Percentiles rank a stretch among this genome's conserved stretches.
These are phyloP conservation scores for Russula sp. DNA, from an alignment of 768 basidiomycete genomes.

Conservation along the genomic window DNA sequence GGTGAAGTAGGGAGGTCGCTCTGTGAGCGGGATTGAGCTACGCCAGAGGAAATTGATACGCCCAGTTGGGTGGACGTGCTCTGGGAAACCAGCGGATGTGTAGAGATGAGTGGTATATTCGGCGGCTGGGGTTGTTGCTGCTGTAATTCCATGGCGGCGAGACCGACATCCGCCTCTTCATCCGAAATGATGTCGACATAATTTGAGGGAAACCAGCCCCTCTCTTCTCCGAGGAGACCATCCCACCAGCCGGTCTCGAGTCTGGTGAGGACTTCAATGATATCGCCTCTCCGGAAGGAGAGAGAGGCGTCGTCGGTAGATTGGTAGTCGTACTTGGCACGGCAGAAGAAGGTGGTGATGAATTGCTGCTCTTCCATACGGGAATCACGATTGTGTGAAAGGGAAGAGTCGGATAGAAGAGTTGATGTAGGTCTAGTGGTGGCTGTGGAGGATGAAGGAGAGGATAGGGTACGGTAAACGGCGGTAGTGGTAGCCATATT, in stretches of 20 bases:
- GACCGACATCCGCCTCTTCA: constrained; percentile 68
- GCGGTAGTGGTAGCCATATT: constrained; percentile 8
- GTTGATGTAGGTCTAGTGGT: constrained; percentile 2
- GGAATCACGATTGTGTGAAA: not conserved
- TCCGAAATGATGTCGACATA: constrained; percentile 79
- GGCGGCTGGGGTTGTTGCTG: constrained; percentile 4
- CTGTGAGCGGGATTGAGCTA: constrained; percentile 26
- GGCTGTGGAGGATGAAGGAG: not conserved
- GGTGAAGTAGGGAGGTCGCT: constrained; percentile 53
- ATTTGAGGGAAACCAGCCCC: constrained; percentile 98
- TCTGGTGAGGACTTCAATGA: constrained; percentile 90
- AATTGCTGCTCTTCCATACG: constrained; percentile 46
- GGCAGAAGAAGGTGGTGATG: constrained; percentile 74
- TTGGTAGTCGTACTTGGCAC: constrained; percentile 87
- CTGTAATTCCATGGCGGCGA: constrained; percentile 43
- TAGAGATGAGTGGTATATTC: constrained; percentile 7
- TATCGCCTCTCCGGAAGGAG: constrained; percentile 78
- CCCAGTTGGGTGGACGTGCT: constrained; percentile 34
- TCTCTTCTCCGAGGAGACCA: constrained; percentile 79
- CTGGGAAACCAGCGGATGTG: constrained; percentile 19
- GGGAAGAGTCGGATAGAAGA: constrained; percentile 8
- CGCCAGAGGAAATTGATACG: constrained; percentile 32
- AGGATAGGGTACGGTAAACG: not conserved
- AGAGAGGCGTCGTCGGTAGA: constrained; percentile 86
- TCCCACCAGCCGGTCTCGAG: constrained; percentile 99